Evolutionary conservation across 352 stramenopile genomes (phyloP).

Genomic region (Globisporangium viniferum): DNA sequence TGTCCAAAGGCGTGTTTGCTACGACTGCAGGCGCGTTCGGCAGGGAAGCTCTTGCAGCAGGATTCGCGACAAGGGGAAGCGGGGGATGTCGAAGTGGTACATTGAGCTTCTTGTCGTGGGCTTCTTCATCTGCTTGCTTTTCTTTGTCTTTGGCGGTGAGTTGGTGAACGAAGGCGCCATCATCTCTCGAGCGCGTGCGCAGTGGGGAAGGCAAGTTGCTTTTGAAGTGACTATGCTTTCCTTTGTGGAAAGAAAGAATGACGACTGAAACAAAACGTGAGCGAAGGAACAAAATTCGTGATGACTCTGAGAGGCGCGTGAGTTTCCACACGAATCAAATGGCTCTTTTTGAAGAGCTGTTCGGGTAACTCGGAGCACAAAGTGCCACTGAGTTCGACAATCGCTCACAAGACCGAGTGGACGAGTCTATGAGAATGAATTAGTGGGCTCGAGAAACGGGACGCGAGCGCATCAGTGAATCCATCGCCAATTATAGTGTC

Average conservation of each 20-base stretch:
- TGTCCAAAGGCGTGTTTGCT: background rate
- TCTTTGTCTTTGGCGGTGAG: background rate
- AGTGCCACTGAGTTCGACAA: no score
- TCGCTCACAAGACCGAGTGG: no score
- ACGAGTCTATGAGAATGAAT: no score
- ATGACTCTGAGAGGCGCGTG: no score
- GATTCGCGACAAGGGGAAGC: background rate
- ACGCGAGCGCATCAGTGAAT: no score
- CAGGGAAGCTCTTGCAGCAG: background rate
- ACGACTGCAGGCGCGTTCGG: background rate
- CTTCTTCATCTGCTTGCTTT: background rate
- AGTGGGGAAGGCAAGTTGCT: background rate
- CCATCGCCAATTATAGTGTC: no score
- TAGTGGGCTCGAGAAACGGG: no score
- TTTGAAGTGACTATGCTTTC: background rate
- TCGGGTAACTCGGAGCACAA: no score
- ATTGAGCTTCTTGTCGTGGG: background rate
- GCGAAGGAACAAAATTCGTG: no score
- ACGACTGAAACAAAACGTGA: background rate
- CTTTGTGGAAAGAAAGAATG: background rate
- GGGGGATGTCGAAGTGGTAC: background rate
- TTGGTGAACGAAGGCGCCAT: background rate
- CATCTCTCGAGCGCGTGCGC: background rate
- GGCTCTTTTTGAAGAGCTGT: no score
- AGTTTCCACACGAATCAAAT: no score